These are phyloP conservation scores for Mycena latifolia DNA, from an alignment of 768 basidiomycete species.

Conservation along the genomic window DNA sequence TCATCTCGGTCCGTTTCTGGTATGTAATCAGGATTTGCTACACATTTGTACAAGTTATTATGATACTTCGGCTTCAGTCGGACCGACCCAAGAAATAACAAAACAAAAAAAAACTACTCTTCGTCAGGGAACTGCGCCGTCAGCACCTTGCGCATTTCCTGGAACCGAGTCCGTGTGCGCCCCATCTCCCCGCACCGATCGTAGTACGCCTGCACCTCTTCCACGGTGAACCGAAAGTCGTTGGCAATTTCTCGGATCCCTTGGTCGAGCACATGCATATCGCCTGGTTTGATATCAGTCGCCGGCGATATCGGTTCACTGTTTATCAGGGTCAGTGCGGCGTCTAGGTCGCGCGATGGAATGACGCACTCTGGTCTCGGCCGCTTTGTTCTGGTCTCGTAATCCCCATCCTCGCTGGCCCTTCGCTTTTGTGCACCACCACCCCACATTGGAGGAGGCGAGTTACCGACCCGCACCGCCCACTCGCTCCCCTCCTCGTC, in stretches of 20 bases:
- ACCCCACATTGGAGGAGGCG: slow-evolving; percentile 76
- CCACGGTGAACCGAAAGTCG: slow-evolving; percentile 77
- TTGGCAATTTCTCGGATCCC: slow-evolving; percentile 74
- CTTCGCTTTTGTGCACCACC: slow-evolving; percentile 62
- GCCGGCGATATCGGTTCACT: slow-evolving; percentile 35
- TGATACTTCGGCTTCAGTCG: too few species aligned
- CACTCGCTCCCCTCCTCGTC: slow-evolving; percentile 77
- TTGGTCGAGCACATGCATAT: slow-evolving; percentile 76
- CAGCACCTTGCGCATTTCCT: slow-evolving; percentile 71
- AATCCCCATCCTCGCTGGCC: slow-evolving; percentile 51
- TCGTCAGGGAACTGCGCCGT: slow-evolving; percentile 52
- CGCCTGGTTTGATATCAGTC: slow-evolving; percentile 38
- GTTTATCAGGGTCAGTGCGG: not conserved
- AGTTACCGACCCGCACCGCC: slow-evolving; percentile 73
- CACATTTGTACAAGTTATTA: slow-evolving; percentile 17
- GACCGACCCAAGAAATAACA: too few species aligned
- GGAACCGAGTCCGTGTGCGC: slow-evolving; percentile 73
- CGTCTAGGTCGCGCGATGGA: not conserved
- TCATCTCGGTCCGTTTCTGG: too few species aligned
- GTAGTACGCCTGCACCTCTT: slow-evolving; percentile 85
- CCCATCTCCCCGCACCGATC: slow-evolving; percentile 80
- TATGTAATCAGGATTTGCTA: too few species aligned
- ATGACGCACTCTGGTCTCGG: slow-evolving; percentile 54
- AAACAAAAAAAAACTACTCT: slow-evolving; percentile 21
- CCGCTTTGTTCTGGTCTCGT: slow-evolving; percentile 56